phyloP scores from a whole-genome alignment of 768 basidiomycete genomes.

The Tephrocybe sp. region DNA sequence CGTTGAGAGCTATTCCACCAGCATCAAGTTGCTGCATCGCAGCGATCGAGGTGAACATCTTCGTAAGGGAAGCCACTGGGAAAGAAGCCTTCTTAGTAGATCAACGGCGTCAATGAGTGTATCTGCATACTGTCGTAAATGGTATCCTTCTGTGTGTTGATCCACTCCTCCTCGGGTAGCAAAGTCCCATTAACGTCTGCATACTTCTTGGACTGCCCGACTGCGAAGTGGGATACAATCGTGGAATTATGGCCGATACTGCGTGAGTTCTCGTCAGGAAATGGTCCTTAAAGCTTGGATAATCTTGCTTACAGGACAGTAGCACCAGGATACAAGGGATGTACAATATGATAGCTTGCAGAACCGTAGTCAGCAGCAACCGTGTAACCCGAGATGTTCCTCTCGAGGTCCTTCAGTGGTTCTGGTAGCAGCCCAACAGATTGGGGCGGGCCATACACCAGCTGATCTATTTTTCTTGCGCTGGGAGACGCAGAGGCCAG shows the following conservation, averaged over 20 bases:
- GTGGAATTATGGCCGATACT: constrained; percentile 23
- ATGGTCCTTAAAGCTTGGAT: not conserved
- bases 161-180: constrained; percentile 15
- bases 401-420: constrained; percentile 22
- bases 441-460: constrained; percentile 16
- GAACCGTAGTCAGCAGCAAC: constrained; percentile 22
- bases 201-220: constrained; percentile 22
- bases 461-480: not conserved
- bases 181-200: constrained; percentile 23
- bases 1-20: constrained; percentile 18
- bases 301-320: constrained; percentile 22
- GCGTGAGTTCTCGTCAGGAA: not conserved
- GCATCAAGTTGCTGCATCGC: constrained; percentile 27
- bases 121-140: constrained; percentile 25
- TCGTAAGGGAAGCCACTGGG: constrained; percentile 30
- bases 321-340: constrained; percentile 25
- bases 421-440: constrained; percentile 18
- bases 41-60: constrained; percentile 27
- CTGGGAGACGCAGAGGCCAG: not conserved
- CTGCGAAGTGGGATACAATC: constrained; percentile 27
- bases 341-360: constrained; percentile 18
- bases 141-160: constrained; percentile 20
- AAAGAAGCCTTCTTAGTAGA: too few relatives aligned
- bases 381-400: constrained; percentile 23
- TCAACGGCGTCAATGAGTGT: too few relatives aligned